A percentile compares a stretch with the other conserved stretches of the same genome.
phyloP scores from a whole-genome alignment of 1,139 yeast genomes.

The Lodderomyces beijingensis region DNA sequence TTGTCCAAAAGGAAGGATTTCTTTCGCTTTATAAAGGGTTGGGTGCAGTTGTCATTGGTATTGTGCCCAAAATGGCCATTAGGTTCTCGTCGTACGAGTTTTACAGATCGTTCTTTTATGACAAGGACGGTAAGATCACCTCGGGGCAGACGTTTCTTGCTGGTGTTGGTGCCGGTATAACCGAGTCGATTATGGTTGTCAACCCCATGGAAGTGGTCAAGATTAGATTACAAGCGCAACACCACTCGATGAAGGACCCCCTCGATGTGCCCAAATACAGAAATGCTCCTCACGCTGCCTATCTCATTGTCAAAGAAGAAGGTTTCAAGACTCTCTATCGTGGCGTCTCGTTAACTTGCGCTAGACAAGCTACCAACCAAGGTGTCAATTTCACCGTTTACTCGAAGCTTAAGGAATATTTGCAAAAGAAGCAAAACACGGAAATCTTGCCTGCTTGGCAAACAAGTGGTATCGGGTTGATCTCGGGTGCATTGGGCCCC shows the following conservation, averaged over 20 bases:
- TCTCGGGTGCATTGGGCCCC: conserved; percentile 97
- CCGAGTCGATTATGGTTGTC: conserved; percentile 92
- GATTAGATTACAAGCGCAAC: conserved; percentile 94
- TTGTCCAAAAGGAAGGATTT: conserved; percentile 76
- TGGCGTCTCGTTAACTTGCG: conserved; percentile 94
- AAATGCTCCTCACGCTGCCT: conserved; percentile 89
- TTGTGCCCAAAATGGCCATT: conserved; percentile 97
- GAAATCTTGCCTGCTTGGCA: conserved; percentile 87
- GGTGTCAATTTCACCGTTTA: conserved; percentile 98
- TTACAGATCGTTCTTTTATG: conserved; percentile 67
- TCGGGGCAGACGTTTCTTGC: conserved; percentile 77
- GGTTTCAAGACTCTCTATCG: conserved; percentile 86
- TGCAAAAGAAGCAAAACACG: conserved; percentile 61
- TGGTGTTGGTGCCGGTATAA: conserved; percentile 96
- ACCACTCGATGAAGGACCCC: conserved; percentile 84
- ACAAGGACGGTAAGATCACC: conserved; percentile 64
- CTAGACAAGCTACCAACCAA: conserved; percentile 97
- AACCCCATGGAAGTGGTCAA: conserved; percentile 98
- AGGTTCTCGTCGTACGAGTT: conserved; percentile 92
- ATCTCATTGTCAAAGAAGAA: conserved; percentile 82
- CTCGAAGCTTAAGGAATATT: conserved; percentile 71
- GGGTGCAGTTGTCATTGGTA: conserved; percentile 96
- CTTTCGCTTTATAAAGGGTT: conserved; percentile 90
- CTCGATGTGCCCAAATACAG: conserved; percentile 78
- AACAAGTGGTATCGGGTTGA: conserved; percentile 84